phyloP scores from a whole-genome alignment of 768 basidiomycete species.

The Leccinum disarticulatum region DNA sequence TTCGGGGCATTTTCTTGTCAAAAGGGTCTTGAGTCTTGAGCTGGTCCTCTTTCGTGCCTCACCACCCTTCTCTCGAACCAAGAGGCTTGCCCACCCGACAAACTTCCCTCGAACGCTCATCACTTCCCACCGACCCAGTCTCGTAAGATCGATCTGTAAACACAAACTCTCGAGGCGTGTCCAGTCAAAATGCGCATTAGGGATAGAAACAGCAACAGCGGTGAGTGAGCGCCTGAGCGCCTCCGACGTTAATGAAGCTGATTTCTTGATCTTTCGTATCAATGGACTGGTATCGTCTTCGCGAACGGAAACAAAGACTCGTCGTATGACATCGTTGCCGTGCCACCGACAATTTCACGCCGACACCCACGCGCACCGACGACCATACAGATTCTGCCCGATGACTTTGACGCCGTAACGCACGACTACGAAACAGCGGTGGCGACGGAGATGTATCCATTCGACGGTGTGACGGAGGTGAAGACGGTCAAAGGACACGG shows the following conservation, averaged over 20 bases:
- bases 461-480: conserved; percentile 27
- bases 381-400: conserved; percentile 31
- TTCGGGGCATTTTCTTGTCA: conserved; percentile 19
- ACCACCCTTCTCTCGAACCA: neutral
- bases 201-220: conserved; percentile 29
- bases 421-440: conserved; percentile 29
- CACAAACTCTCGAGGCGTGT: neutral
- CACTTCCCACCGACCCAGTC: neutral
- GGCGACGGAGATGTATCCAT: conserved; percentile 23
- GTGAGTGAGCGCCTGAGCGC: conserved; percentile 17
- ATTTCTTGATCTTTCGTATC: conserved; percentile 17
- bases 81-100: neutral
- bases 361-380: conserved; percentile 33
- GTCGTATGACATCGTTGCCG: conserved; percentile 32
- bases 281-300: conserved; percentile 3
- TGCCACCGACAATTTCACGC: conserved; percentile 12
- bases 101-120: neutral
- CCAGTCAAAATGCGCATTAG: conserved; percentile 23
- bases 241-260: conserved; percentile 1
- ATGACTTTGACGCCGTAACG: conserved; percentile 33
- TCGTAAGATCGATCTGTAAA: conserved; percentile 1
- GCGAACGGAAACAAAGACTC: conserved; percentile 25
- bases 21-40: conserved; percentile 9
- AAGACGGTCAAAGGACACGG: conserved; percentile 14
- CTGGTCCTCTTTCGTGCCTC: neutral